Base-by-base conservation (phyloP, 345 rosid genomes). In the Rhodamnia argentea region DNA sequence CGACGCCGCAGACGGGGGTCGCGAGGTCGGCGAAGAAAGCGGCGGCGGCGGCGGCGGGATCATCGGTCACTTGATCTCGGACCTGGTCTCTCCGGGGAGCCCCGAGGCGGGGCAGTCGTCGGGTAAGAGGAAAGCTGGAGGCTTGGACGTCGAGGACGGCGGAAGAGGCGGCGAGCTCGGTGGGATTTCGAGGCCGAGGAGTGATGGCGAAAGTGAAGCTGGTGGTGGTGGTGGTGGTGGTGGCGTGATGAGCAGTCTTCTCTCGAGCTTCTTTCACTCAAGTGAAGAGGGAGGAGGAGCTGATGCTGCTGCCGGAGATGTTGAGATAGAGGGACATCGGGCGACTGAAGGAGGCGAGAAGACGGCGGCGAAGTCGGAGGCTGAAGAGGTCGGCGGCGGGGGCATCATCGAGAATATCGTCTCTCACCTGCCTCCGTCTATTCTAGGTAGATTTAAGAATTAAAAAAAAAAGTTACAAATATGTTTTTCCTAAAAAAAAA, bases 381-480 rank as follows among this genome's bases (percentile, higher is more conserved):
- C 89, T 32, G 83, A 52, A 24, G 84, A 26, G 84, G 88, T 86
- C 14, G 29, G 82, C 5, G 75, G 53, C 29, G 89, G 87, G 20
- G 90, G 96, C 7, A 85, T 96, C 78, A 88, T 95, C 24, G 89
- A 89, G 13, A 94, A 81, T 88, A 92, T 95, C 60, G 87, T 95
- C 57, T 92, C 95, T 83, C 95, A 92, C 87, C 89, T 95, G 24
- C 96, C 96, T 59, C 53, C 87, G 42, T 85, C 93, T 64, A 90
- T 93, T 84, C 90, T 89, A 55, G 96, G 96, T 92, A 86, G 58
- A 37, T 32, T 13, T 82, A 22, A 70, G 24, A 56, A 51, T 26
- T 27, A n/a, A n/a, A n/a, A n/a, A n/a, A n/a, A n/a, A n/a, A 6
- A 24, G 52, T 44, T 13, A 27, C 42, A 22, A 44, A 16, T 26